Base-by-base conservation (phyloP, 2,329 filamentous ascomycete genomes). In the Graphilbum sp. region DNA sequence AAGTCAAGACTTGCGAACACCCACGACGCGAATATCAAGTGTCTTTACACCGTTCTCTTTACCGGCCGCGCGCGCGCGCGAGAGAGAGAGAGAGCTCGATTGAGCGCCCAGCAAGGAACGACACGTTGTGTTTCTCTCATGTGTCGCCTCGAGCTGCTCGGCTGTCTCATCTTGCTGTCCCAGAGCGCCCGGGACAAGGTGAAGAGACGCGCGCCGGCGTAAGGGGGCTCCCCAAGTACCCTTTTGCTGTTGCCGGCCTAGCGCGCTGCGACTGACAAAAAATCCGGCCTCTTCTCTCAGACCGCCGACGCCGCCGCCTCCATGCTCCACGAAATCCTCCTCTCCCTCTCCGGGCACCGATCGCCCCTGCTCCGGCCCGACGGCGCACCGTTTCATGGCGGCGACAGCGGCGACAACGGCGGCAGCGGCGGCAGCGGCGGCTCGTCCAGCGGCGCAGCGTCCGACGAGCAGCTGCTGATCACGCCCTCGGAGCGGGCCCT, bases 281-380 rank as follows among this genome's bases (percentile, higher is more conserved):
- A n/a, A n/a, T n/a, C n/a, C n/a, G 13, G 6, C 13, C 32, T 4
- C n/a, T 5, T 7, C 32, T 8, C 27, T 19, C 34, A 38, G 32
- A 12, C 20, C 35, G 23, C 23, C 23, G 23, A 7, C 23, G 7
- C 12, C 23, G 7, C 29, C 29, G 45, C 35, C 38, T 47, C 49
- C 48, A 98, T 98, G 90, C 82, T 98, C 58, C 90, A 96, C 72
- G 90, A 98, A 68, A 85, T 98, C 63, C 76, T 96, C 59, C 79
- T 98, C 59, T 88, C 87, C 57, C 77, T 96, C 59, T 92, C 87
- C 51, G 88, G 90, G 48, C 84, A 96, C 61, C 80, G 83, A 46
- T 95, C 88, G 46, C 80, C 86, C 48, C 73, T 96, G 54, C 81
- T 95, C 62, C 70, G 72, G 55, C 54, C 61, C 49, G 55, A 49